Evolutionary conservation across 768 basidiomycete species (phyloP).

Genomic region (Lyophyllum decastes): DNA sequence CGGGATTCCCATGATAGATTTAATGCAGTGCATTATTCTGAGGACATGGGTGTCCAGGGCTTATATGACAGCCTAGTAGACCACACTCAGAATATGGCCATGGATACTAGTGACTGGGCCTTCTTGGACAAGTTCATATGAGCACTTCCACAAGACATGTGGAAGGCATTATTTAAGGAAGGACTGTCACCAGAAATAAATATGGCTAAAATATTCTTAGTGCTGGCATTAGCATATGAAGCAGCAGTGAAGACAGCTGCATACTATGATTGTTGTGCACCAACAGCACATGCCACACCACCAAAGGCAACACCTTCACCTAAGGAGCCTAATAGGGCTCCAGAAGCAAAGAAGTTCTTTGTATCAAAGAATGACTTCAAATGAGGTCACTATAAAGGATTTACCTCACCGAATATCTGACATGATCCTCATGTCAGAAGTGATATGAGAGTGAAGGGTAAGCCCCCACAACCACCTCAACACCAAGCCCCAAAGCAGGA

Average conservation of each 20-base stretch:
- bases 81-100: neutral
- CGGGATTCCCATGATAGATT: neutral
- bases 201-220: neutral
- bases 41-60: neutral
- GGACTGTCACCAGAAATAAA: neutral
- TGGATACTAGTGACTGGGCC: neutral
- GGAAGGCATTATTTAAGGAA: neutral
- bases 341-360: too few species aligned
- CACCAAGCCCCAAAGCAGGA: neutral
- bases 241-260: neutral
- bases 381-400: too few species aligned
- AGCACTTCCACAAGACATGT: neutral
- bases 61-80: neutral
- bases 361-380: too few species aligned
- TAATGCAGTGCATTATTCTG: neutral
- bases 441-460: too few species aligned
- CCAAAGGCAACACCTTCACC: neutral
- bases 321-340: neutral
- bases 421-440: too few species aligned
- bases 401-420: too few species aligned
- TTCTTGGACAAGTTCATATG: neutral
- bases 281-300: too few species aligned
- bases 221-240: neutral
- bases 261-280: neutral
- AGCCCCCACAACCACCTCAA: too few species aligned